Base-by-base conservation (phyloP, 1,139 yeast species). In the Lodderomyces jiufengensis region DNA sequence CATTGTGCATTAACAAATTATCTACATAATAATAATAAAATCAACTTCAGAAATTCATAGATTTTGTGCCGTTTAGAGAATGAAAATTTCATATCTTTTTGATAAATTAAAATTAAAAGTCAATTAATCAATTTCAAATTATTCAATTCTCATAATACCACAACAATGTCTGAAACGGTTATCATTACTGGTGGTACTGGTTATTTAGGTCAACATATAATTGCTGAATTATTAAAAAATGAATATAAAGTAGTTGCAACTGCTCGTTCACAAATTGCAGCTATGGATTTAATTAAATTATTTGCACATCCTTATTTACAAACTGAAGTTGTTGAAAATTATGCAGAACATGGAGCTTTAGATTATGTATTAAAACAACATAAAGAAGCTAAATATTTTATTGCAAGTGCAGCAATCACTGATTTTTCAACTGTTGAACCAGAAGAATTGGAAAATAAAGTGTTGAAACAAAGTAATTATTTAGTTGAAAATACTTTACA, bases 241-340 rank as follows among this genome's bases (percentile, higher is more conserved):
- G 75, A 71, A 12, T 76, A 72, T 51, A 52, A 54, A 2, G 85
- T 81, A 5, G 61, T 79, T 16, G 84, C 84, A 6, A 69, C 82
- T 1, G 85, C 76, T 3, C 65, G 87, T 51, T 61, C 76, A 2
- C 61, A 62, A 31, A 61, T 51, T 1, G 75, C 75, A 51, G 82
- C 78, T 9, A 73, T 70, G 15, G 47, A 55, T 4, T 48, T 72
- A 40, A 49, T 58, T 42, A 45, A 57, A 26, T 59, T 58, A 45
- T 35, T 33, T 21, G n/a, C 22, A 14, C 21, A 9, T 26, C 36
- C 33, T 2, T 15, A 26, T 22, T 30, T 34, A 8, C 23, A 10
- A 11, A 67, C 66, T 45, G 82, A 63, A 40, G 52, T 76, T 22
- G 82, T 80, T n/a, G 82, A 78, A 42, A 66, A 80, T 41, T 59